Conservation (phyloP, 495 filamentous ascomycete species). For the Schizothecium vesticola region DNA sequence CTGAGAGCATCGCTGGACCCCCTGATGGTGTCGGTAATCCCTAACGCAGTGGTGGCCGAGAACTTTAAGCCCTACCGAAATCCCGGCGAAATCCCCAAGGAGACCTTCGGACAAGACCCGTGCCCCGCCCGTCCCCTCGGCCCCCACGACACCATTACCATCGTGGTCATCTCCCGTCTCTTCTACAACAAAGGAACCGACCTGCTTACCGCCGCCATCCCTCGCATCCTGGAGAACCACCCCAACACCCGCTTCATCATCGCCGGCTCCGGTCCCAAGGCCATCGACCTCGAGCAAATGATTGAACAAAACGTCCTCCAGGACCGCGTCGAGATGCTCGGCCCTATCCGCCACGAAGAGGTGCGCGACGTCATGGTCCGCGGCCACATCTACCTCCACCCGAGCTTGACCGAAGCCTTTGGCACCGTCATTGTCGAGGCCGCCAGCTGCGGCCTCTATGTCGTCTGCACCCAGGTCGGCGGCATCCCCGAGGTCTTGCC, state of each 20-base stretch:
- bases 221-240: constrained; percentile 80
- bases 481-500: constrained; percentile 95
- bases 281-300: constrained; percentile 97
- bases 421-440: constrained; percentile 97
- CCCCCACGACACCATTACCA: constrained; percentile 83
- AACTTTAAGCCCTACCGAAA: constrained; percentile 73
- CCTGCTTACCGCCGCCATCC: constrained; percentile 87
- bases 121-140: constrained; percentile 53
- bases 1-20: constrained; percentile 91
- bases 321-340: constrained; percentile 86
- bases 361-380: constrained; percentile 98
- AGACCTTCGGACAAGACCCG: constrained; percentile 10
- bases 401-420: constrained; percentile 91
- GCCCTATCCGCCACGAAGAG: constrained; percentile 88
- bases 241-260: constrained; percentile 96
- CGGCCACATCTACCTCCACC: constrained; percentile 94
- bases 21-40: constrained; percentile 94
- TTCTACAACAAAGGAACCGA: constrained; percentile 99
- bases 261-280: constrained; percentile 89
- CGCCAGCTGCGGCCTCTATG: constrained; percentile 88
- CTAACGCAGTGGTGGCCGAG: constrained; percentile 93
- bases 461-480: constrained; percentile 93
- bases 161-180: constrained; percentile 92
- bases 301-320: constrained; percentile 93
- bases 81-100: constrained; percentile 30